Evolutionary conservation across 1,284 basidiomycete genomes (phyloP).

Genomic region (Cryptococcus depauperatus): DNA sequence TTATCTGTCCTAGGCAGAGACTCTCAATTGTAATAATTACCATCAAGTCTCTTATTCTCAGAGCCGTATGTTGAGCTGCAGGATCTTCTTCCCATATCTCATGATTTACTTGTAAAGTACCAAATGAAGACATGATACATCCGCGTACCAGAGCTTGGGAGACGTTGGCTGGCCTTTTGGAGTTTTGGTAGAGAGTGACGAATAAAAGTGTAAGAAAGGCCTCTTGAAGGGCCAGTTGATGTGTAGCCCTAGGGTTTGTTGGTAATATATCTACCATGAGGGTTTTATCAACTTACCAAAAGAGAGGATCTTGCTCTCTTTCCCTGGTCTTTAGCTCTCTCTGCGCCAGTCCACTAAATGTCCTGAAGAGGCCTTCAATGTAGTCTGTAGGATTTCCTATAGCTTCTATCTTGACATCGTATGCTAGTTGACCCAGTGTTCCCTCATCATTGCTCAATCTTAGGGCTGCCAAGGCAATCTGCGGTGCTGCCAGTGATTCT

Average conservation of each 20-base stretch:
- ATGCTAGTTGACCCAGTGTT: slow-evolving; percentile 18
- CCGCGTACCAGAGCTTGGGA: slow-evolving; percentile 35
- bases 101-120: slow-evolving; percentile 31
- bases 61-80: slow-evolving; percentile 20
- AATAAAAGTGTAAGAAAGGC: slow-evolving; percentile 35
- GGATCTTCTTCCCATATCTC: slow-evolving; percentile 34
- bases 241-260: slow-evolving; percentile 23
- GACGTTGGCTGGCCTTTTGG: slow-evolving; percentile 26
- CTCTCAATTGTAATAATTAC: slow-evolving; percentile 34
- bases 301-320: slow-evolving; percentile 17
- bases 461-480: slow-evolving; percentile 26
- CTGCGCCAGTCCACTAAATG: slow-evolving; percentile 31
- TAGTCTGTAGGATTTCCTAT: slow-evolving; percentile 26
- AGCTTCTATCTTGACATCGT: slow-evolving; percentile 17
- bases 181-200: slow-evolving; percentile 28
- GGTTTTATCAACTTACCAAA: slow-evolving; percentile 22
- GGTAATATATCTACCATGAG: background rate
- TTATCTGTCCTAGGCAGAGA: slow-evolving; percentile 27
- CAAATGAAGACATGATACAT: slow-evolving; percentile 31
- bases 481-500: slow-evolving; percentile 28
- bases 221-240: slow-evolving; percentile 35
- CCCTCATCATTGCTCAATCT: slow-evolving; percentile 11
- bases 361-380: slow-evolving; percentile 34
- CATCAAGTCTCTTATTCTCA: slow-evolving; percentile 32
- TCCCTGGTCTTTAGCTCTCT: slow-evolving; percentile 14